Conservation (phyloP, 768 basidiomycete genomes). For the Boletus subparvulus region DNA sequence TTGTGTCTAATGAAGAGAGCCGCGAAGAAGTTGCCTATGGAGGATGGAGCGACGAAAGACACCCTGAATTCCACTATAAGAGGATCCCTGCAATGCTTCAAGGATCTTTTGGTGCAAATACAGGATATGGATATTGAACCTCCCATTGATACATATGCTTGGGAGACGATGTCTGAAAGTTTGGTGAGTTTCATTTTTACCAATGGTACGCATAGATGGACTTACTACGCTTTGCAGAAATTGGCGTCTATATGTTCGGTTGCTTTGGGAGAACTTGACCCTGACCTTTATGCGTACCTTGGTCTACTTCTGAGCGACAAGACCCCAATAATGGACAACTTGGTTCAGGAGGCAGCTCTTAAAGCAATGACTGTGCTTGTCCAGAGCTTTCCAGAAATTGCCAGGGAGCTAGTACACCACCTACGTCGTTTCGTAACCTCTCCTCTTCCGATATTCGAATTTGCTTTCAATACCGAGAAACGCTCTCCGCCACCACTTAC, state of each 20-base stretch:
- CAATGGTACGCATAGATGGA: background rate
- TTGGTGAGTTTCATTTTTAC: conserved; percentile 49
- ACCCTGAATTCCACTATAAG: conserved; percentile 50
- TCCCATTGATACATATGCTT: conserved; percentile 81
- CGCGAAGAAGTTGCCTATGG: conserved; percentile 37
- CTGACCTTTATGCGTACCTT: conserved; percentile 65
- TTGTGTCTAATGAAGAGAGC: conserved; percentile 58
- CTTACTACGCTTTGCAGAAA: conserved; percentile 53
- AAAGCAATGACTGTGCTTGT: conserved; percentile 84
- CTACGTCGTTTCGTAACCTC: conserved; percentile 87
- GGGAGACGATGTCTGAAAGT: conserved; percentile 91
- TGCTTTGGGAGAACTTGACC: conserved; percentile 65
- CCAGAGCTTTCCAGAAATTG: conserved; percentile 82
- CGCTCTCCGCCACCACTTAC: conserved; percentile 75
- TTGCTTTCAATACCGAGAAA: conserved; percentile 71
- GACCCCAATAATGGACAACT: conserved; percentile 76
- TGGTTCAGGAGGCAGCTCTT: conserved; percentile 87
- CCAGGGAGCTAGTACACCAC: conserved; percentile 69
- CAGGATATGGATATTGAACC: conserved; percentile 82
- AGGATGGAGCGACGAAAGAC: conserved; percentile 37
- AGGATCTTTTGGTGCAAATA: conserved; percentile 73
- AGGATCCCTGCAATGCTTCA: conserved; percentile 73
- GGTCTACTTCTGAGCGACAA: conserved; percentile 76
- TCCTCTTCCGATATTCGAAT: conserved; percentile 85
- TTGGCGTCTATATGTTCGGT: conserved; percentile 79